These are phyloP conservation scores for Ramichloridium luteum DNA, from an alignment of 2,329 filamentous ascomycete species.

Conservation along the genomic window DNA sequence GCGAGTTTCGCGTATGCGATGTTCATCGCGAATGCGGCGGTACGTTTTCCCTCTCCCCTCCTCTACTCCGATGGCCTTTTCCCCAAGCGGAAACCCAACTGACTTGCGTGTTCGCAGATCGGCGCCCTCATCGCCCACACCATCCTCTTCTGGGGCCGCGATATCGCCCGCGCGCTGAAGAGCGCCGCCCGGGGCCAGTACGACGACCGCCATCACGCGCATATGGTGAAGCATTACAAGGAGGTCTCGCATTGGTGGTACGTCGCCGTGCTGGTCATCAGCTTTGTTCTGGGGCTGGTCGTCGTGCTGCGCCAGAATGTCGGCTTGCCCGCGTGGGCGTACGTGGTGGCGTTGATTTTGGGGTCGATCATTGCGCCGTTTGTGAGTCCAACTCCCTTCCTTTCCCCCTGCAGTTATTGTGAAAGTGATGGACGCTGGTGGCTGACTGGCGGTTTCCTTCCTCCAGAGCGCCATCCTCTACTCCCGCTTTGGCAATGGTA, in stretches of 20 bases:
- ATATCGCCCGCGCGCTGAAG: constrained; percentile 38
- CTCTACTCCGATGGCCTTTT: background rate
- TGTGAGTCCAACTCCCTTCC: constrained; percentile 6
- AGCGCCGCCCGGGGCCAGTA: constrained; percentile 33
- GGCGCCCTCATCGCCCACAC: constrained; percentile 43
- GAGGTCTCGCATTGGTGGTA: constrained; percentile 34
- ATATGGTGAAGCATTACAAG: constrained; percentile 43
- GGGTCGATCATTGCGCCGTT: constrained; percentile 37
- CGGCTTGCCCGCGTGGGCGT: constrained; percentile 24
- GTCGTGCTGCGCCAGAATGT: constrained; percentile 22
- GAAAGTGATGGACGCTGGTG: too few relatives aligned
- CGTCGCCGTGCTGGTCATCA: constrained; percentile 17
- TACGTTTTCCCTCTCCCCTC: constrained; percentile 4
- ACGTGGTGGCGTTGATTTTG: constrained; percentile 17
- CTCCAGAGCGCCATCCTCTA: constrained; percentile 31
- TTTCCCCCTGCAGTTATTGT: background rate
- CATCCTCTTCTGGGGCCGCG: constrained; percentile 44
- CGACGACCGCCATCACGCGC: constrained; percentile 40
- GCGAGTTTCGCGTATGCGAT: constrained; percentile 35
- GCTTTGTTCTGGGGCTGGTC: constrained; percentile 21
- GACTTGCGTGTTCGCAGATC: constrained; percentile 25
- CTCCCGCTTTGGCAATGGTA: constrained; percentile 39
- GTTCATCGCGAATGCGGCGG: constrained; percentile 45
- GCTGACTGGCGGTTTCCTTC: background rate
- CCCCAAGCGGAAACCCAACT: too few relatives aligned